Base-by-base conservation (phyloP, 108 stramenopile genomes). In the Nitzschia putrida region DNA sequence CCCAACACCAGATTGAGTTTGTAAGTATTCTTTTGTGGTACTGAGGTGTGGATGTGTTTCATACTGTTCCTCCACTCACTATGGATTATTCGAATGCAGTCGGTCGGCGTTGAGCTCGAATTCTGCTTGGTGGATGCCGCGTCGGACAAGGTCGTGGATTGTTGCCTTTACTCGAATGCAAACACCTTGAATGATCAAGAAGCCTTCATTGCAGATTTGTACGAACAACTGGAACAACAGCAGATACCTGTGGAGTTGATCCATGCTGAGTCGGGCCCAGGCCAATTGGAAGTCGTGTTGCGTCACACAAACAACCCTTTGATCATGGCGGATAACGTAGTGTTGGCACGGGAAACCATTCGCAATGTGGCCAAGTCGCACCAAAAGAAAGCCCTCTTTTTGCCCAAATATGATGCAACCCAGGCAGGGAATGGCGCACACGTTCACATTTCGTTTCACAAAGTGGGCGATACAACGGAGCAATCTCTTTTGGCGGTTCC, bases 401-500 rank as follows among this genome's bases (percentile, higher is more conserved):
- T 87, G 25, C 92, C 92, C 18, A 93, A 93, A 61, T 79, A 73
- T 41, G 83, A 85, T 49, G 52, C 42, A 52, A 67, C 34, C 38
- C 61, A 78, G 57, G 92, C 92, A 9, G 89, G 92, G 8, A 93
- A 81, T 73, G 92, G 92, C 3, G 64, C 87, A 60, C 92, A 93
- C 58, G 52, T 91, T 13, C 92, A 93, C 64, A 65, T 93, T 68
- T 89, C 88, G 50, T 74, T 89, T 40, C 39, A 59, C 3, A 73
- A 87, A 20, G 18, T 39, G 42, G 20, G 34, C 6, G 39, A n/a
- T 20, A 7, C 55, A 21, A 26, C 55, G 13, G 22, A 23, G 13
- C 13, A 13, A 21, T 45, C 43, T 66, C 18, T 22, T 38, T 20
- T 40, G 43, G 4, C 44, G 18, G 18, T 24, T 4, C 37, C 61